Evolutionary conservation across 768 basidiomycete species (phyloP), one percentile per base, ranked within the genome.

Genomic region (Phylloporus sp.): DNA sequence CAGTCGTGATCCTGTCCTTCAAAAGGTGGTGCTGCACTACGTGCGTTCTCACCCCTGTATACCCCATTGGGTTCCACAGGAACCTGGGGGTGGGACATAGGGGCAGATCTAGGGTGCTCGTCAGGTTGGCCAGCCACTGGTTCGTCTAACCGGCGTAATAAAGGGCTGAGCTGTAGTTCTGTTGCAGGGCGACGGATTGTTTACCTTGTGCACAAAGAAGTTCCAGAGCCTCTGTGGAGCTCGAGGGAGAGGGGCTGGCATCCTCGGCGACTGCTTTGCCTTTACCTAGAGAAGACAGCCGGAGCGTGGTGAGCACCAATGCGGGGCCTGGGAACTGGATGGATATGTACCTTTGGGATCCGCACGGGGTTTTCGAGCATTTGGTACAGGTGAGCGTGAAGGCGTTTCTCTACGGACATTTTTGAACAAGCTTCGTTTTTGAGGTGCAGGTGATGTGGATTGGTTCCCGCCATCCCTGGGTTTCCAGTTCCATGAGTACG

Each of bases 181-280:
- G 42, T 12, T 9, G 28, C 26, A 1, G 9, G 28, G 34, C 5
- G 9, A 50, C 12, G 0, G 32, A 24, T 28, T 7, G 9, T 11
- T 45, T 48, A 58, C 61, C 55, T 44, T 56, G 45, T 0, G 47
- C 43, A 36, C 45, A 45, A 16, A 58, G 39, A 18, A 58, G 59
- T 18, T 56, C 26, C 36, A 59, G 22, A 22, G 38, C 36, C 20
- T 59, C 62, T 6, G 8, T 5, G 31, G 53, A 52, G 29, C 39
- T 56, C 23, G 47, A 55, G 12, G 56, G 31, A 7, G 47, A 59
- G 5, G 49, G 6, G 10, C 45, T 32, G 24, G 27, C 0, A 10
- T 4, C 13, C 11, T 53, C n/a, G 11, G 42, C 13, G 29, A 31
- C 5, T 15, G 40, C 36, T 45, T 49, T 44, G 12, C 36, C 49